phyloP scores from a whole-genome alignment of 2,329 filamentous ascomycete species.

The Penicillium digitatum region DNA sequence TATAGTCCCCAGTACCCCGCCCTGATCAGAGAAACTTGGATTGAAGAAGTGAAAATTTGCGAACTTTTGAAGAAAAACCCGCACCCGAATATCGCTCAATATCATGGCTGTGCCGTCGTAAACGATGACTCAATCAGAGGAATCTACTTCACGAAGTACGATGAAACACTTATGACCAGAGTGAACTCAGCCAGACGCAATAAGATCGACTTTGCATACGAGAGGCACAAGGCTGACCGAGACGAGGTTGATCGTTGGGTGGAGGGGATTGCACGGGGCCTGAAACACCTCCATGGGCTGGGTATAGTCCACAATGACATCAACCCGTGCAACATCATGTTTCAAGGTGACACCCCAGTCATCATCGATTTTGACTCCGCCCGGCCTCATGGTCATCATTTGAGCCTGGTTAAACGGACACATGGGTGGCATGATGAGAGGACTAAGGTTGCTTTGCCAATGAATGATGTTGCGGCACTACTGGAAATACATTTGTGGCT shows the following conservation, averaged over 20 bases:
- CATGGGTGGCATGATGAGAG: constrained; percentile 5
- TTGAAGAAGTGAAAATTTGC: constrained; percentile 3
- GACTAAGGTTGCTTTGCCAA: background rate
- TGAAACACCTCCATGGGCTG: constrained; percentile 75
- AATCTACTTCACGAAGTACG: constrained; percentile 5
- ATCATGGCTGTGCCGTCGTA: constrained; percentile 5
- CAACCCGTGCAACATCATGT: constrained; percentile 88
- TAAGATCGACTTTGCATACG: background rate
- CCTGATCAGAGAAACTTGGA: background rate
- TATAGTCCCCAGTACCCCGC: constrained; percentile 1
- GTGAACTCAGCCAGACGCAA: background rate
- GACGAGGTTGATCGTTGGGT: background rate
- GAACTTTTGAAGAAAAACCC: background rate
- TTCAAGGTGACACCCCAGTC: constrained; percentile 46
- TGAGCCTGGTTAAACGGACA: constrained; percentile 2
- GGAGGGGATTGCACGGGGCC: constrained; percentile 47
- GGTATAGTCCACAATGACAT: constrained; percentile 89
- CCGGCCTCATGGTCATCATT: background rate
- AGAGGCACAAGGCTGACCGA: background rate
- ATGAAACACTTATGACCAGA: constrained; percentile 2
- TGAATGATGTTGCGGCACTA: constrained; percentile 8
- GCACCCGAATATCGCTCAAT: constrained; percentile 5
- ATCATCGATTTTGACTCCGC: constrained; percentile 16
- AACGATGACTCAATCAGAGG: background rate
- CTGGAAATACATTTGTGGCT: constrained; percentile 7